Base-by-base conservation (phyloP, 1,284 basidiomycete genomes). In the Ganoderma lingzhi region DNA sequence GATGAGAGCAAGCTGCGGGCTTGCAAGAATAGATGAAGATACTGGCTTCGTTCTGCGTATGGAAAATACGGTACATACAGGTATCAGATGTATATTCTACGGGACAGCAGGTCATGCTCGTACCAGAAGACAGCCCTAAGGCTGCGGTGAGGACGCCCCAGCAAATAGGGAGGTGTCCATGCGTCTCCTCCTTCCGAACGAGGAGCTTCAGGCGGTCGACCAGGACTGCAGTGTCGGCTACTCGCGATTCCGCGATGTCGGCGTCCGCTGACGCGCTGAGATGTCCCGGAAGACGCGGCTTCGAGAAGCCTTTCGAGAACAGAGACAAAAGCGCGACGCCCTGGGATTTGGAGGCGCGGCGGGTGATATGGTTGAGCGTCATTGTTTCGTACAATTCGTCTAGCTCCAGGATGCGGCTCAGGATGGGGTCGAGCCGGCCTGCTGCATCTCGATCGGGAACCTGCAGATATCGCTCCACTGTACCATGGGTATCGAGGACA, bases 311-410 rank as follows among this genome's bases (percentile, higher is more conserved):
- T 75, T 92, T 94, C 14, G 92, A 85, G 80, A 93, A 97, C 4
- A 99, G 85, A 0, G 96, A 95, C 41, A 99, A 88, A 48, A 99
- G 87, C 1, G 97, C 98, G 8, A 96, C 91, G 0, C 98, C 97
- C 80, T 99, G 98, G 2, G 96, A 88, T 71, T 89, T 93, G 23
- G 95, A 97, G 23, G 97, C 96, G 19, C 98, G 86, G 39, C 94
- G 85, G 2, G 94, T 88, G 70, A 98, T 92, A 78, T 97, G 95
- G 76, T 97, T 98, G 58, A 98, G 88, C 0, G 94, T 93, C 85
- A 95, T 94, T 10, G 89, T 80, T 64, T 99, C 95, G 80, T 96
- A 96, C 30, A 93, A 83, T 14, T 86, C 83, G 76, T 99, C 97
- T 35, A 97, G 81, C 19, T 82, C 80, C 3, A 78, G 72, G 39